Evolutionary conservation across 805 yeast species (phyloP), one percentile per base, ranked within the genome.

Genomic region (Barnettozyma californica): DNA sequence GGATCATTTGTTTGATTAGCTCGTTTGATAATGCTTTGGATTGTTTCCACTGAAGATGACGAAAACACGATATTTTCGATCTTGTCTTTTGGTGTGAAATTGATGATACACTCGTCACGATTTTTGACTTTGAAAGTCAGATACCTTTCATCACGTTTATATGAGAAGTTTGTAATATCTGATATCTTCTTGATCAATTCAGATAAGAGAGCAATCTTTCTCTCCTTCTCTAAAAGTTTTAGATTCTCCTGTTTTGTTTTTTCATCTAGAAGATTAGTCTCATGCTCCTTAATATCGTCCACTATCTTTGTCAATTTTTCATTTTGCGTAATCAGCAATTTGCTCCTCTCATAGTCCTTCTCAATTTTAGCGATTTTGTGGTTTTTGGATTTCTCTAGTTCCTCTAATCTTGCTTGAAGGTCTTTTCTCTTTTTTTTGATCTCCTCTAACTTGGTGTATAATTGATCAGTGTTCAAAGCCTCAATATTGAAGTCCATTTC

Each of bases 151-250:
- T 49, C 52, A 4, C 16, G 33, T 8, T 46, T 43, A 20, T 49
- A 47, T n/a, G 48, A 23, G 23, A 43, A 47, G 19, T n/a, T 20
- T 3, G 19, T 10, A 10, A 59, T 31, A 18, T 44, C 39, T 10
- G 53, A 39, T 1, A 50, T 41, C 14, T 43, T 18, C 2, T 46
- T 44, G 52, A 57, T 47, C 4, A 58, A 31, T 19, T 51, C 44
- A 35, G 45, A 36, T 21, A 59, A 25, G 2, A 49, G 21, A 6
- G 44, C 27, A 16, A 56, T 14, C 21, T 47, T 55, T n/a, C 46
- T 46, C 25, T 58, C 59, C 23, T 51, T 53, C 7, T 39, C 43
- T 26, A 49, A 14, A 1, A 53, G 16, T 5, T 41, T 26, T n/a
- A 29, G 40, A 38, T 36, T 46, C n/a, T 49, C 40, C 27, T 35